Conservation (phyloP, 2,329 filamentous ascomycete genomes). For the Phialemoniopsis sp. region DNA sequence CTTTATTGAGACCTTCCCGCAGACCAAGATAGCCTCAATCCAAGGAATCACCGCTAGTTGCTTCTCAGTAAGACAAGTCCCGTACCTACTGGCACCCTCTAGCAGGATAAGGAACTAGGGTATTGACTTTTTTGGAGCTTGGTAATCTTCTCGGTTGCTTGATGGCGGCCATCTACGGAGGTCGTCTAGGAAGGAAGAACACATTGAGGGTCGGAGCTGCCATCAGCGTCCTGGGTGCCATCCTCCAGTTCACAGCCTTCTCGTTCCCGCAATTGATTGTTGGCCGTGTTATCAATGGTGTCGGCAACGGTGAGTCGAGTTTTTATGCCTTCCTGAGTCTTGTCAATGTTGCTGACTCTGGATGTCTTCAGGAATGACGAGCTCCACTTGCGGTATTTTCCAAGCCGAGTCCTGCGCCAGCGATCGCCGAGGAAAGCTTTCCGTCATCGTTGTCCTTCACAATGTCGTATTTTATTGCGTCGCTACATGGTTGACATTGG, state of each 20-base stretch:
- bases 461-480: conserved; percentile 38
- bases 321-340: too few relatives aligned
- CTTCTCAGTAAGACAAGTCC: too few relatives aligned
- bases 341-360: too few relatives aligned
- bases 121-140: too few relatives aligned
- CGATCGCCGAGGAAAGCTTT: conserved; percentile 34
- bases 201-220: conserved; percentile 22
- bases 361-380: too few relatives aligned
- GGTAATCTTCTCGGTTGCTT: conserved; percentile 26
- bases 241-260: conserved; percentile 27
- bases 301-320: conserved; percentile 31
- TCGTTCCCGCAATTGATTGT: conserved; percentile 34
- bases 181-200: conserved; percentile 24
- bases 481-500: conserved; percentile 43
- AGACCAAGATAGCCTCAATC: conserved; percentile 29
- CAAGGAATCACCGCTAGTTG: conserved; percentile 39
- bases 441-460: conserved; percentile 34
- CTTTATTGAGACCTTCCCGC: conserved; percentile 31
- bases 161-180: conserved; percentile 21
- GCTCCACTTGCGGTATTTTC: conserved; percentile 27
- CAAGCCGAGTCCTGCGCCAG: conserved; percentile 24
- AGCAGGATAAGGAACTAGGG: too few relatives aligned
- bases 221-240: conserved; percentile 25
- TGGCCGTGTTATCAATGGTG: conserved; percentile 33
- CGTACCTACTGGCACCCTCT: too few relatives aligned